A percentile compares a stretch with the other conserved stretches of the same genome.
Evolutionary conservation across 306 rosid species (phyloP).

Genomic region (Neltuma alba): DNA sequence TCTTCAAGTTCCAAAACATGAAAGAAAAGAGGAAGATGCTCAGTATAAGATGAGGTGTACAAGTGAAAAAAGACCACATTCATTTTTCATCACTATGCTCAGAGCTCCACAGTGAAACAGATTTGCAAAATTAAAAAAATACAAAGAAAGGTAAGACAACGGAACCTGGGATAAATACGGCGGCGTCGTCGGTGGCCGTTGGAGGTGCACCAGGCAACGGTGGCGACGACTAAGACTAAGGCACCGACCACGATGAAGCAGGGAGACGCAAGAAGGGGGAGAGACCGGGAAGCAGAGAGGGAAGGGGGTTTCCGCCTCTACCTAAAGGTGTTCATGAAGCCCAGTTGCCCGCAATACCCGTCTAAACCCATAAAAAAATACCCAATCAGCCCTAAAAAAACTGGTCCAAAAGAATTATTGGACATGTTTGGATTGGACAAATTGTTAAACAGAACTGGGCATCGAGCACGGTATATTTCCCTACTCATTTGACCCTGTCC

Average conservation of each 20-base stretch:
- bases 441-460: too few species aligned
- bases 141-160: not conserved
- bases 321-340: too few species aligned
- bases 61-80: slow-evolving; percentile 24
- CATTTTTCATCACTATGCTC: slow-evolving; percentile 20
- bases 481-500: too few species aligned
- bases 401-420: too few species aligned
- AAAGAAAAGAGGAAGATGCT: not conserved
- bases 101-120: not conserved
- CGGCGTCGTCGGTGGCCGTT: not conserved
- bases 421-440: too few species aligned
- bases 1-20: slow-evolving; percentile 3
- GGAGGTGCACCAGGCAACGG: not conserved
- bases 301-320: too few species aligned
- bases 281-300: not conserved
- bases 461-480: too few species aligned
- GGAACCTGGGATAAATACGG: not conserved
- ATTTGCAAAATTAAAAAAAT: not conserved
- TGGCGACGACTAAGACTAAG: not conserved
- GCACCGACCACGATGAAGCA: not conserved
- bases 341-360: too few species aligned
- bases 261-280: not conserved
- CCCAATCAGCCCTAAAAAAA: too few species aligned
- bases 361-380: too few species aligned
- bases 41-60: slow-evolving; percentile 20